Conservation (phyloP, 768 basidiomycete genomes). For the Boletus insuetus region DNA sequence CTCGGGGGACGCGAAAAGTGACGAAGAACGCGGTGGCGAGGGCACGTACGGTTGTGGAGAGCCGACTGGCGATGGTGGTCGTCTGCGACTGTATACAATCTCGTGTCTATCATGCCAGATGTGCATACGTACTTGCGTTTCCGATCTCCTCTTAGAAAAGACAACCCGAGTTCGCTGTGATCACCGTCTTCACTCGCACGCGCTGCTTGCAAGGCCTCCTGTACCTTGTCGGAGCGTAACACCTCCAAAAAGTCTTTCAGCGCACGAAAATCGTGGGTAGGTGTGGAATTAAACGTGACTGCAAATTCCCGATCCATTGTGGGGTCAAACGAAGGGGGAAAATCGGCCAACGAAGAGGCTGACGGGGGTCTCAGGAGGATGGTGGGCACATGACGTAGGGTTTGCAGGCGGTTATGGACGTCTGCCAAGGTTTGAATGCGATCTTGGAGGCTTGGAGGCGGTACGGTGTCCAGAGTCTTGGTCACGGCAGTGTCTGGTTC, state of each 20-base stretch:
- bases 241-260: conserved; percentile 47
- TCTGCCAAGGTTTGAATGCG: conserved; percentile 49
- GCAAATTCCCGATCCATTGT: conserved; percentile 28
- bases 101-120: neutral
- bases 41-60: conserved; percentile 60
- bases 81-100: conserved; percentile 31
- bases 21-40: conserved; percentile 35
- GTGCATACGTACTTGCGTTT: conserved; percentile 52
- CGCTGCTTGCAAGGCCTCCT: conserved; percentile 56
- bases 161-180: conserved; percentile 44
- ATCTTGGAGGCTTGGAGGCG: conserved; percentile 33
- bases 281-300: conserved; percentile 26
- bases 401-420: conserved; percentile 42
- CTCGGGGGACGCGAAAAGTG: conserved; percentile 43
- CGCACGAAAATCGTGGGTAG: conserved; percentile 43
- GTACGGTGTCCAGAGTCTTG: neutral
- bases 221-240: conserved; percentile 49
- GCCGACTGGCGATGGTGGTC: conserved; percentile 49
- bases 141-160: conserved; percentile 46
- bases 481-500: conserved; percentile 4
- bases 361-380: conserved; percentile 41
- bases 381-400: conserved; percentile 45
- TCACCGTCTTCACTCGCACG: conserved; percentile 54
- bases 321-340: conserved; percentile 27
- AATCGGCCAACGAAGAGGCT: conserved; percentile 21